Percentiles rank a stretch among this genome's conserved stretches.
Evolutionary conservation across 352 stramenopile genomes (phyloP).

Genomic region (Pythium grandisporangium): DNA sequence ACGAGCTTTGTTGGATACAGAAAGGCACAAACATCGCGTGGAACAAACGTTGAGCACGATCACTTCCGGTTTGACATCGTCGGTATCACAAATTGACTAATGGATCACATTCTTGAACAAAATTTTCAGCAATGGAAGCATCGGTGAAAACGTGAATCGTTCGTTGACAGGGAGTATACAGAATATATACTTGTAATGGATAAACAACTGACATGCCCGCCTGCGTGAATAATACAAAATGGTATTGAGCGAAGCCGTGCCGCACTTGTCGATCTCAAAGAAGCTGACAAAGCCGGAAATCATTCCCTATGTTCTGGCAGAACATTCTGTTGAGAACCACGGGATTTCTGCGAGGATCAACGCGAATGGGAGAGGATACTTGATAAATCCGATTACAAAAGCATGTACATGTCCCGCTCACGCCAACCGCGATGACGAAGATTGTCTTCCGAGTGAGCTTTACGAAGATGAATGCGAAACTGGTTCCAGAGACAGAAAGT

Average conservation of each 20-base stretch:
- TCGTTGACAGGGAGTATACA: conserved; percentile 7
- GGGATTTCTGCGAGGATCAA: neutral
- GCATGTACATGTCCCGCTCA: neutral
- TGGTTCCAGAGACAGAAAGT: neutral
- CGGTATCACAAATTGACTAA: conserved; percentile 6
- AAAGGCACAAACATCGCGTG: conserved; percentile 33
- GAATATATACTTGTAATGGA: conserved; percentile 28
- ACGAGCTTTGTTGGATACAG: conserved; percentile 25
- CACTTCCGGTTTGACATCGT: conserved; percentile 25
- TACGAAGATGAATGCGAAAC: neutral
- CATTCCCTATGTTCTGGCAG: neutral
- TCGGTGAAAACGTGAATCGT: conserved; percentile 19
- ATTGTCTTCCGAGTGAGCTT: neutral
- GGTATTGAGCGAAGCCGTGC: conserved; percentile 7
- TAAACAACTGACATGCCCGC: conserved; percentile 19
- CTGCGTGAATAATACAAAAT: too few species aligned
- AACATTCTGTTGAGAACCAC: neutral
- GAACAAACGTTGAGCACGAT: conserved; percentile 50
- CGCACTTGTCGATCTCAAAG: neutral
- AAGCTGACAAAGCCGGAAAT: neutral
- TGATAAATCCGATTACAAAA: neutral
- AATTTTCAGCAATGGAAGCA: conserved; percentile 34
- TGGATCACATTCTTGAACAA: conserved; percentile 26
- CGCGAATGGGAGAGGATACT: neutral
- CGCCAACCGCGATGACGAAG: neutral